phyloP scores from a whole-genome alignment of 2,329 filamentous ascomycete genomes.

The Sordariomycetes sp. region DNA sequence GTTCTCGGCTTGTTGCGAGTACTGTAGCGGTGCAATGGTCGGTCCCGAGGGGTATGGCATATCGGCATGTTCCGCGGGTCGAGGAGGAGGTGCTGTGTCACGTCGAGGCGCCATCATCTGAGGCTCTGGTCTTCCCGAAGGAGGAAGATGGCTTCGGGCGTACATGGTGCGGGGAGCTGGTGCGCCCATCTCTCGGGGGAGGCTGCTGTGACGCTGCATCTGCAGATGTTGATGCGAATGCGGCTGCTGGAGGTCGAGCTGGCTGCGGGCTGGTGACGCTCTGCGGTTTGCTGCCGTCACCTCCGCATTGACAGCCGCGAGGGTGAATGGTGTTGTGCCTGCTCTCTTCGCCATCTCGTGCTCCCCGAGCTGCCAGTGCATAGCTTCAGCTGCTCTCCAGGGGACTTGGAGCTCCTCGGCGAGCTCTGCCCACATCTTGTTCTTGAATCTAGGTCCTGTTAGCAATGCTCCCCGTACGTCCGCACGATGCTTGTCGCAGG shows the following conservation, averaged over 20 bases:
- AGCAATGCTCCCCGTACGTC: too few species aligned
- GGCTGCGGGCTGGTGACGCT: conserved; percentile 26
- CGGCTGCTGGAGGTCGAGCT: too few species aligned
- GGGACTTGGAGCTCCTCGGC: conserved; percentile 92
- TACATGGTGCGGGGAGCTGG: conserved; percentile 32
- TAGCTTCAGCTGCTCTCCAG: conserved; percentile 91
- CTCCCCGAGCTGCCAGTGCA: conserved; percentile 97
- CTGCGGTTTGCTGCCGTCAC: conserved; percentile 20
- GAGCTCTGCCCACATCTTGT: conserved; percentile 95
- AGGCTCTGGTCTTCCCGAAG: not conserved
- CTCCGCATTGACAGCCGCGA: conserved; percentile 47
- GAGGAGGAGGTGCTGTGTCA: conserved; percentile 2
- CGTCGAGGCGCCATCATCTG: conserved; percentile 3
- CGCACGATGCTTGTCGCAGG: not conserved
- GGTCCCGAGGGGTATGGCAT: conserved; percentile 24
- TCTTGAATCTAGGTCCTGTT: conserved; percentile 65
- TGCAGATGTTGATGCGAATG: conserved; percentile 28
- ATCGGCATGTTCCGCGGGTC: conserved; percentile 20
- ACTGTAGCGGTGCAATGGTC: conserved; percentile 45
- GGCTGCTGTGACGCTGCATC: conserved; percentile 15
- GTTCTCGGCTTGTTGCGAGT: conserved; percentile 20
- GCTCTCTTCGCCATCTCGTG: conserved; percentile 88
- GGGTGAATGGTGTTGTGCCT: conserved; percentile 76
- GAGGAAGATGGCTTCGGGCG: conserved; percentile 20
- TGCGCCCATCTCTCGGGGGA: conserved; percentile 29